Percentiles rank a stretch among this genome's conserved stretches.
Evolutionary conservation across 225 moss, liverwort and hornwort species (phyloP).

Genomic region (Sphagnum contortum): DNA sequence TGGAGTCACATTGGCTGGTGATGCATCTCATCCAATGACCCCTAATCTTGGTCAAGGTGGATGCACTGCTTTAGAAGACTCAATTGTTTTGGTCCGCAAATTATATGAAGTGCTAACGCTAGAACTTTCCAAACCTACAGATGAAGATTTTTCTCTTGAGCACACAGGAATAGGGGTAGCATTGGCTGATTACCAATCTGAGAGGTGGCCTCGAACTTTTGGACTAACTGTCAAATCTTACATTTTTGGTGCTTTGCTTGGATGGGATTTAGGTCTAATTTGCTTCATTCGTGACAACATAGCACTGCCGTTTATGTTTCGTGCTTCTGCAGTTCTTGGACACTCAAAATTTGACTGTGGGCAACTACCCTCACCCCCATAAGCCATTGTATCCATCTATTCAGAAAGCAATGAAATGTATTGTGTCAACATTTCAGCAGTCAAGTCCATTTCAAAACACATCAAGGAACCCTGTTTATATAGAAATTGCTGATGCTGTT

Average conservation of each 20-base stretch:
- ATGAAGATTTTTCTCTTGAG: too few relatives aligned
- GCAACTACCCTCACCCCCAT: background rate
- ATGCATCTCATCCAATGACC: constrained; percentile 5
- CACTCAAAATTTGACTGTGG: constrained; percentile 3
- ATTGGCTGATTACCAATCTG: background rate
- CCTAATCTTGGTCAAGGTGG: constrained; percentile 6
- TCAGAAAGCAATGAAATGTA: too few relatives aligned
- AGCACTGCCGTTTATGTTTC: background rate
- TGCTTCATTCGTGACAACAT: background rate
- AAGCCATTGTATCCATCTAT: too few relatives aligned
- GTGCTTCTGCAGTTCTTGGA: background rate
- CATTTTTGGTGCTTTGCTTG: background rate
- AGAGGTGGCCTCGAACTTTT: constrained; percentile 3
- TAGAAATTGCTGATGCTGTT: too few relatives aligned
- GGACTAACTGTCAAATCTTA: constrained; percentile 1
- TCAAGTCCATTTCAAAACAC: too few relatives aligned
- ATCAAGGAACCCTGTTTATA: too few relatives aligned
- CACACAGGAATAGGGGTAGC: background rate
- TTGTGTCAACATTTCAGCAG: too few relatives aligned
- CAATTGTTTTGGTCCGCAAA: background rate
- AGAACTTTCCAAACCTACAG: background rate
- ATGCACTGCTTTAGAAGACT: constrained; percentile 5
- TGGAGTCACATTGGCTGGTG: constrained; percentile 5
- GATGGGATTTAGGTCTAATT: background rate
- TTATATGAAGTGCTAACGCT: background rate